phyloP scores from a whole-genome alignment of 2,329 filamentous ascomycete genomes.

The Aureobasidium subglaciale region DNA sequence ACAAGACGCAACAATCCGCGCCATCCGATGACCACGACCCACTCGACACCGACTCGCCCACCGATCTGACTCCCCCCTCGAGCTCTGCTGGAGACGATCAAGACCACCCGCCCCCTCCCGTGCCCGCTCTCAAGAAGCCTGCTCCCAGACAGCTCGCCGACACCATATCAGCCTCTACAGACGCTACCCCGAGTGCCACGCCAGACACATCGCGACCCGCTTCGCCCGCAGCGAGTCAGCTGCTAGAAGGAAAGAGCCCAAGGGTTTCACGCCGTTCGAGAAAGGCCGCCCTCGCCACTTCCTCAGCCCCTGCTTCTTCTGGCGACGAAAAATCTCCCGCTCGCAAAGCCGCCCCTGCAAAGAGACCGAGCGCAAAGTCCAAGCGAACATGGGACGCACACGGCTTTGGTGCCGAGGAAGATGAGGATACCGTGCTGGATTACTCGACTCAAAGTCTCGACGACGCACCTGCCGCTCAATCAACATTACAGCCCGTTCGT shows the following conservation, averaged over 20 bases:
- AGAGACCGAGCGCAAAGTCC: conserved; percentile 60
- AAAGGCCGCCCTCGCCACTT: conserved; percentile 52
- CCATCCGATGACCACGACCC: conserved; percentile 18
- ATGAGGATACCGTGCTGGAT: conserved; percentile 71
- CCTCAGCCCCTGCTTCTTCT: conserved; percentile 62
- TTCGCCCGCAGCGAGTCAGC: conserved; percentile 61
- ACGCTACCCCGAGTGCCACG: conserved; percentile 62
- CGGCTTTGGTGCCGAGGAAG: conserved; percentile 76
- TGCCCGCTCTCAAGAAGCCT: conserved; percentile 46
- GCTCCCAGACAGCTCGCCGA: conserved; percentile 18
- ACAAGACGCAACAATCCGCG: conserved; percentile 44
- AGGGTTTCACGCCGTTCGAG: conserved; percentile 77
- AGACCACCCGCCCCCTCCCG: conserved; percentile 46
- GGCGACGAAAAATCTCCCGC: conserved; percentile 61
- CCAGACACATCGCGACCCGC: conserved; percentile 72
- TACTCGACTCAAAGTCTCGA: conserved; percentile 64
- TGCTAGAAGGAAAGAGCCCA: conserved; percentile 64
- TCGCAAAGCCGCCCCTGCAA: conserved; percentile 31
- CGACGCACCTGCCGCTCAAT: conserved; percentile 50
- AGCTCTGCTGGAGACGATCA: conserved; percentile 42
- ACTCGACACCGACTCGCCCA: conserved; percentile 23
- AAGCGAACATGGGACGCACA: conserved; percentile 89
- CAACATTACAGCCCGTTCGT: conserved; percentile 63
- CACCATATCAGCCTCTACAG: conserved; percentile 46
- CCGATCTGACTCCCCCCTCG: conserved; percentile 47